phyloP scores from a whole-genome alignment of 2,329 filamentous ascomycete species.

The Penicillium concentricum region DNA sequence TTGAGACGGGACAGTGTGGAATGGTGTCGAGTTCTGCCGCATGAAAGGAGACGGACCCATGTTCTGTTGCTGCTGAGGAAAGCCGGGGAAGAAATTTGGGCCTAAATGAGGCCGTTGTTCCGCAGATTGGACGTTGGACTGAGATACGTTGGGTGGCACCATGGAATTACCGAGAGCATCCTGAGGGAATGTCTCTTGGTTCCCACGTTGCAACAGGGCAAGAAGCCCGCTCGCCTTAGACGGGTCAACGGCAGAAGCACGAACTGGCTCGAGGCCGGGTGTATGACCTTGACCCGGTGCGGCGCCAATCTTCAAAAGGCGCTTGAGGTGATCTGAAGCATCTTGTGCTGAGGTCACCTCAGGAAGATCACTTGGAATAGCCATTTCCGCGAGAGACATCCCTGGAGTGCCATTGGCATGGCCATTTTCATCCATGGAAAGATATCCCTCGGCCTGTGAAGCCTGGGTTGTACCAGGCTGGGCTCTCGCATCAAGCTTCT shows the following conservation, averaged over 20 bases:
- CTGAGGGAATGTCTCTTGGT: constrained; percentile 29
- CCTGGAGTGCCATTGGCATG: constrained; percentile 19
- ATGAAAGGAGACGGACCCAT: constrained; percentile 33
- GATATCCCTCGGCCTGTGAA: constrained; percentile 47
- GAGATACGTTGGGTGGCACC: constrained; percentile 55
- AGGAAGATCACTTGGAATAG: constrained; percentile 40
- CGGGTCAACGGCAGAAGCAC: constrained; percentile 31
- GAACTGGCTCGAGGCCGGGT: constrained; percentile 13
- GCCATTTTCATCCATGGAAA: constrained; percentile 60
- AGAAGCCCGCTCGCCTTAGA: constrained; percentile 55
- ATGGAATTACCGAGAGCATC: constrained; percentile 46
- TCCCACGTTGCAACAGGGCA: constrained; percentile 52
- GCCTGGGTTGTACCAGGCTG: constrained; percentile 44
- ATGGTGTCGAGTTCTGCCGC: constrained; percentile 19
- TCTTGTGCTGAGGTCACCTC: constrained; percentile 43
- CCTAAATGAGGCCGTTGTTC: constrained; percentile 55
- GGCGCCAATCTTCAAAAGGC: constrained; percentile 42
- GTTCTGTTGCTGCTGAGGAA: constrained; percentile 34
- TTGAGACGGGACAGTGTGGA: constrained; percentile 9
- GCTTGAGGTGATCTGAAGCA: constrained; percentile 54
- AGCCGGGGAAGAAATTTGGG: constrained; percentile 44
- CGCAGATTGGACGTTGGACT: constrained; percentile 53
- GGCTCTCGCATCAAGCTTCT: constrained; percentile 64
- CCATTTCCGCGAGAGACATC: constrained; percentile 22
- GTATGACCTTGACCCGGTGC: constrained; percentile 11